Base-by-base conservation (phyloP, 352 stramenopile genomes). In the Globisporangium cystogenes region DNA sequence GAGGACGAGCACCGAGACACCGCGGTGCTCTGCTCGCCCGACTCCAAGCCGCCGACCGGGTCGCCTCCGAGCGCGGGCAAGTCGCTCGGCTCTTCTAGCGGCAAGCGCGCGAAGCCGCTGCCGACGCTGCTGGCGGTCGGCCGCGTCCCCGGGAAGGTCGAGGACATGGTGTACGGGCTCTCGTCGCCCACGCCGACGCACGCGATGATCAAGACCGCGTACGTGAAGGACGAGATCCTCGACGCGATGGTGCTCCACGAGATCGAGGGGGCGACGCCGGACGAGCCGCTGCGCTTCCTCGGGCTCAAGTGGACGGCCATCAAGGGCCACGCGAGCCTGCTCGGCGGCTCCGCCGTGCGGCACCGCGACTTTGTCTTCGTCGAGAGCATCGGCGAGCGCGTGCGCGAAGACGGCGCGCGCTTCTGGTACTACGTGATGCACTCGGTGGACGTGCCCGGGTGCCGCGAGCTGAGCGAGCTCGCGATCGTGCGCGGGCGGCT, bases 341-440 rank as follows among this genome's bases (percentile, higher is more conserved):
- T 23, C 6, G 53, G 67, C 7, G 55, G 73, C 40, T 16, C 61
- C 51, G 12, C 67, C 55, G 43, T 76, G 66, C 40, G 55, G 66
- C 27, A 39, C 70, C 62, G 74, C 26, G 79, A 86, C 48, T 45
- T 84, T 21, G 62, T 90, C 47, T 86, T 76, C 51, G 55, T 90
- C 12, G 76, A 90, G 47, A 67, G 68, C 11, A 73, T 68, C 40
- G 79, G 79, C 1, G 37, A 72, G 15, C 65, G 58, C 20, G 67
- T 53, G 0, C 48, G 64, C 21, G 33, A 60, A 7, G 72, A 59
- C 27, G 73, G 73, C 51, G 64, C 82, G 27, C 57, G 59, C 18
- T 46, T 88, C 15, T 74, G 79, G 27, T 87, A 81, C 59, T 71
- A 69, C 16, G 65, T 90, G 31, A 61, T 80, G 56, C 79, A 90